These are phyloP conservation scores for Schizosaccharomyces octosporus DNA, from an alignment of 805 yeast species.

Conservation along the genomic window DNA sequence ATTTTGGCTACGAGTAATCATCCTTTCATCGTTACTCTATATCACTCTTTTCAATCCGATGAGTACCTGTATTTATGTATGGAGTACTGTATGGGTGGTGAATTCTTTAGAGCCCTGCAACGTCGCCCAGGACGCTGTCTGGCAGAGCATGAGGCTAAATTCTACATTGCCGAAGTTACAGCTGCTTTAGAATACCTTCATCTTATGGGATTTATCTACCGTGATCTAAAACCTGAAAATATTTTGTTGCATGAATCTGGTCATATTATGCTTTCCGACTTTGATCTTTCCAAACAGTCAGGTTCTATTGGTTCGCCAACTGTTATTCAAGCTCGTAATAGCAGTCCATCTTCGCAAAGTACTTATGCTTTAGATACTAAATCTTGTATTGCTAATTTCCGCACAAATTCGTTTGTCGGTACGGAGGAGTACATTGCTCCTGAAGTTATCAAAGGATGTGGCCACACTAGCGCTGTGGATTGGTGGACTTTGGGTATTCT, in stretches of 20 bases:
- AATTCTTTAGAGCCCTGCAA: conserved; percentile 85
- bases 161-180: conserved; percentile 88
- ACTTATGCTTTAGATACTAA: conserved; percentile 68
- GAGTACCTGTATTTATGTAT: conserved; percentile 79
- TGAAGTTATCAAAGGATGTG: conserved; percentile 87
- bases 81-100: conserved; percentile 99
- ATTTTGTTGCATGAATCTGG: conserved; percentile 87
- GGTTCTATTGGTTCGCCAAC: conserved; percentile 55
- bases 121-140: conserved; percentile 71
- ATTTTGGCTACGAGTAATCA: conserved; percentile 85
- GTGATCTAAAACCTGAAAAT: conserved; percentile 92
- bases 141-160: conserved; percentile 66
- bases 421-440: conserved; percentile 98
- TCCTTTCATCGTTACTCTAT: conserved; percentile 87
- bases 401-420: conserved; percentile 95
- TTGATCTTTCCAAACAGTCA: conserved; percentile 79
- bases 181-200: conserved; percentile 92
- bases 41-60: conserved; percentile 88
- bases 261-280: conserved; percentile 91
- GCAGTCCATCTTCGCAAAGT: conserved; percentile 11
- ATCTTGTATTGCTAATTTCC: conserved; percentile 81
- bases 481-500: conserved; percentile 98
- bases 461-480: conserved; percentile 93
- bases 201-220: conserved; percentile 85
- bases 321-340: conserved; percentile 19